Evolutionary conservation across 73 alveolate species (phyloP), one percentile per base, ranked within the genome.

Genomic region (Paramecium tetraurelia): DNA sequence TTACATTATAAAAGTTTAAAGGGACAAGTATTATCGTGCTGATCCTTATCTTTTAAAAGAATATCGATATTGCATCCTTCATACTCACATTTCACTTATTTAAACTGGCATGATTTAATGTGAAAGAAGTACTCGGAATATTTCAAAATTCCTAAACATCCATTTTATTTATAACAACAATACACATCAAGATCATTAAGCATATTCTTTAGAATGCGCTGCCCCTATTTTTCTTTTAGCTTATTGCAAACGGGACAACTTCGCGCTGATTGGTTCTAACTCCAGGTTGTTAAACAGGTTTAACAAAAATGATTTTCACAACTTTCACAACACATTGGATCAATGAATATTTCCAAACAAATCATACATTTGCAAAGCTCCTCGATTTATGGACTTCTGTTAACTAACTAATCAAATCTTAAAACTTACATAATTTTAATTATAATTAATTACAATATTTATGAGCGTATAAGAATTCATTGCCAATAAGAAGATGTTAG

Each of bases 381-480:
- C 21, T 75, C 87, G 4, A 75, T 75, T 41, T 75, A 38, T 35
- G 58, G 59, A 75, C 68, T 75, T 75, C 59, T 29, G 46, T 75
- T 75, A 41, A 75, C 59, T 24, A 75, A 41, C 29, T 75, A 41
- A 24, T 75, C 87, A 38, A 75, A 75, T 41, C 59, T 75, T 38
- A 75, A 38, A 3, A 38, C 58, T 75, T 75, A 75, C 87, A 75
- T 75, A 75, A 75, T 68, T 36, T 75, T 63, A 63, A 63, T 22
- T 63, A 63, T 31, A 53, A 53, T 53, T 53, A 53, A 53, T 53
- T n/a, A 53, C 69, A 53, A 53, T 53, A 53, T n/a, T 53, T 53
- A 80, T 80, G 90, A 80, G 90, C 38, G 24, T 80, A 80, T 80
- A 41, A 46, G 90, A 80, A 48, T 80, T 80, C 57, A 80, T 80